Percentiles rank a stretch among this genome's conserved stretches.
Evolutionary conservation across 2,329 filamentous ascomycete species (phyloP).

Genomic region (Trichophaea hybrida): DNA sequence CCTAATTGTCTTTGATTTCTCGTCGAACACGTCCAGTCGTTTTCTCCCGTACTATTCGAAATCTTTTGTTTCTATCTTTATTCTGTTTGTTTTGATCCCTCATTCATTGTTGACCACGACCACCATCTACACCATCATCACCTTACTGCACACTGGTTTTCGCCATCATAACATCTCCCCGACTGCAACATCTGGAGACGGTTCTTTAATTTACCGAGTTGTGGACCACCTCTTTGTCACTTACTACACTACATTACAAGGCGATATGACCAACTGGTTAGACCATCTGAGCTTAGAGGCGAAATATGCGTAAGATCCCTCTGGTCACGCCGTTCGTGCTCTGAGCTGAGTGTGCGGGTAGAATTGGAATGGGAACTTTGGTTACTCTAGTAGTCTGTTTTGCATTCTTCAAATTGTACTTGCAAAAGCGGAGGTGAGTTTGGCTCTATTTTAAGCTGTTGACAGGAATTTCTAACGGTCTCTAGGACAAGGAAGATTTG

Average conservation of each 20-base stretch:
- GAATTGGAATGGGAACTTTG: constrained; percentile 16
- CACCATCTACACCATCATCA: no score
- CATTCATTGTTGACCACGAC: neutral
- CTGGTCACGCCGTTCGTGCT: no score
- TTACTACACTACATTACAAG: neutral
- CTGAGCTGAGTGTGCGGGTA: neutral
- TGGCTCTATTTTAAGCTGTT: neutral
- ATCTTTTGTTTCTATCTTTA: neutral
- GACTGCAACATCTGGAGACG: neutral
- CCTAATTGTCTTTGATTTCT: neutral
- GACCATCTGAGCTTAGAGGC: constrained; percentile 16
- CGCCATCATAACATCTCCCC: neutral
- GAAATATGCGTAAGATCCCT: constrained; percentile 20
- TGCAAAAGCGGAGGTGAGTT: constrained; percentile 17
- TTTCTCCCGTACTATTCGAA: neutral
- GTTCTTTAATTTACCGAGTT: neutral
- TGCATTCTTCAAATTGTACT: constrained; percentile 13
- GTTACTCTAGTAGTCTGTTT: constrained; percentile 11
- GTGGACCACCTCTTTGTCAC: neutral
- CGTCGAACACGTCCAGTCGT: neutral
- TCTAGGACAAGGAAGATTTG: constrained; percentile 13
- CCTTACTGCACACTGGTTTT: no score
- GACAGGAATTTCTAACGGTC: constrained; percentile 1
- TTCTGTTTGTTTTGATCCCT: neutral
- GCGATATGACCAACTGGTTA: constrained; percentile 11